Evolutionary conservation across 2,329 filamentous ascomycete genomes (phyloP).

Genomic region (Calonectria hawksworthii): DNA sequence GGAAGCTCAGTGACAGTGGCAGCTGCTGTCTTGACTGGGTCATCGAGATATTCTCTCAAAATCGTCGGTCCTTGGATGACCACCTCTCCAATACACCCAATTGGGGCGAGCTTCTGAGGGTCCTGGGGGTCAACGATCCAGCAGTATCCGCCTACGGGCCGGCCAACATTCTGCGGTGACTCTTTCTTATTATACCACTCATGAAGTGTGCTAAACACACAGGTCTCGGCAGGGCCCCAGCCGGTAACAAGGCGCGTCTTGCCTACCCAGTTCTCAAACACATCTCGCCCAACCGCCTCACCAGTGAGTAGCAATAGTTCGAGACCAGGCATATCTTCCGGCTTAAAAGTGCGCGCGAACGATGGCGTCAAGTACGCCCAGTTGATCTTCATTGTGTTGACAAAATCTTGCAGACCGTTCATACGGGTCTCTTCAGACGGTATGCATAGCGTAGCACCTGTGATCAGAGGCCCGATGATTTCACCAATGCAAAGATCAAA

Average conservation of each 20-base stretch:
- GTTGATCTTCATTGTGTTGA: conserved; percentile 3
- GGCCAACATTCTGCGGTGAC: not conserved
- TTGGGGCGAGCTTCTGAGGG: conserved; percentile 37
- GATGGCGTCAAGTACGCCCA: not conserved
- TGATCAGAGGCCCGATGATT: conserved; percentile 19
- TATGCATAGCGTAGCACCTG: conserved; percentile 27
- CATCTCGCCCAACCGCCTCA: conserved; percentile 24
- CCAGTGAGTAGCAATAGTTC: conserved; percentile 26
- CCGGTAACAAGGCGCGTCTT: conserved; percentile 27
- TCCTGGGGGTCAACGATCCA: conserved; percentile 45
- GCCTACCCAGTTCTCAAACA: conserved; percentile 33
- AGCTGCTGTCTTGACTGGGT: conserved; percentile 38
- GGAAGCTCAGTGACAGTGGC: conserved; percentile 48
- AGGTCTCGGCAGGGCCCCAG: conserved; percentile 38
- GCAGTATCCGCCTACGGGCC: not conserved
- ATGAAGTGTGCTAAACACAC: not conserved
- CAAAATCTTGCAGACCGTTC: conserved; percentile 5
- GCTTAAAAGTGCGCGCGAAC: not conserved
- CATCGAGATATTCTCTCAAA: conserved; percentile 40
- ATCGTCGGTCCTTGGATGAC: conserved; percentile 46
- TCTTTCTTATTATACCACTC: conserved; percentile 6
- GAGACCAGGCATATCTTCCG: not conserved
- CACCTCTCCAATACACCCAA: conserved; percentile 44
- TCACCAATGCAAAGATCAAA: conserved; percentile 22
- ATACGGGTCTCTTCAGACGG: conserved; percentile 15